These are phyloP conservation scores for Ophiocordyceps camponoti-rufipedis DNA, from an alignment of 2,329 filamentous ascomycete species.

Conservation along the genomic window DNA sequence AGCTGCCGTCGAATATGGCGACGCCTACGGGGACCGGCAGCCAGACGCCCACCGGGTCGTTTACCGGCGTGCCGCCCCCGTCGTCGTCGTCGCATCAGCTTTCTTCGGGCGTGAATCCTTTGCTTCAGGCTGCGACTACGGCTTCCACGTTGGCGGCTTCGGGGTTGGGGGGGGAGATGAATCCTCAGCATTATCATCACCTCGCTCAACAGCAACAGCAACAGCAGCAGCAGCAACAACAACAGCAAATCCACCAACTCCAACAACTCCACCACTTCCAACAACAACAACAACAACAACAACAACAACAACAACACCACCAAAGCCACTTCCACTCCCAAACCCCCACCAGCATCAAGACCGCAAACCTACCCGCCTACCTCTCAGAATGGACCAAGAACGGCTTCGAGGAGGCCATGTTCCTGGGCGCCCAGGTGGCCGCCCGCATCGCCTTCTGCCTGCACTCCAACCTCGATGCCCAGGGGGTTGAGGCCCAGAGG, in stretches of 20 bases:
- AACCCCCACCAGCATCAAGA: constrained; percentile 73
- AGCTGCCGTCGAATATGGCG: constrained; percentile 83
- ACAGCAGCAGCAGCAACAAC: not conserved
- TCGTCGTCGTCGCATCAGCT: constrained; percentile 34
- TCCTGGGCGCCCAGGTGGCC: constrained; percentile 75
- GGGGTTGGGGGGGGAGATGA: constrained; percentile 1
- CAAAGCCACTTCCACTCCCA: constrained; percentile 36
- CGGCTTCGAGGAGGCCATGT: constrained; percentile 62
- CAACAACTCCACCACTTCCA: not conserved
- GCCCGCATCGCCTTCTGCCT: constrained; percentile 43
- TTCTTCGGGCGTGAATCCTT: constrained; percentile 57
- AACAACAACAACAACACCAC: constrained; percentile 13
- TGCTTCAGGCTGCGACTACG: constrained; percentile 79
- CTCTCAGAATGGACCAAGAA: constrained; percentile 81
- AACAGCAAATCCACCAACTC: not conserved
- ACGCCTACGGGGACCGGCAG: constrained; percentile 81
- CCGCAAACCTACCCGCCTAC: constrained; percentile 62
- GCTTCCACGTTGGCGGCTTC: constrained; percentile 35
- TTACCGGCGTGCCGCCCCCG: constrained; percentile 25
- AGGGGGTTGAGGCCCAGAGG: constrained; percentile 31
- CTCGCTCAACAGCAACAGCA: not conserved
- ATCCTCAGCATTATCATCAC: not conserved
- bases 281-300: not conserved
- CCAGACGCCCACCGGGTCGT: constrained; percentile 63
- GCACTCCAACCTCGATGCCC: constrained; percentile 34